Evolutionary conservation across 805 yeast species (phyloP).

Genomic region (Kazachstania kunashirensis): DNA sequence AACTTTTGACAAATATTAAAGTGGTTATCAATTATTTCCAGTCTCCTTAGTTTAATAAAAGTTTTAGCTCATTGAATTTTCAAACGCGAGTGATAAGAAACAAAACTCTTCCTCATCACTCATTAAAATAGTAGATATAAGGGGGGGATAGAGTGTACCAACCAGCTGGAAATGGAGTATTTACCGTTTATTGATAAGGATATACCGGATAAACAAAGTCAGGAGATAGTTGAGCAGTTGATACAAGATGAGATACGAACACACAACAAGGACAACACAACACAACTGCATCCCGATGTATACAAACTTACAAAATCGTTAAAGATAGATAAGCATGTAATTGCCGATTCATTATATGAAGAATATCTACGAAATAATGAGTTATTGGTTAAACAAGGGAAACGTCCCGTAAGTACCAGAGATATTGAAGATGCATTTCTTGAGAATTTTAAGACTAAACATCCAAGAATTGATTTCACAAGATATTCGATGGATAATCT

Average conservation of each 20-base stretch:
- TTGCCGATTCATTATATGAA: neutral
- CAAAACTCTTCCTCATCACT: too few relatives aligned
- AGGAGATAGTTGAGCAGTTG: constrained; percentile 7
- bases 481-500: constrained; percentile 18
- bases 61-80: too few relatives aligned
- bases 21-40: too few relatives aligned
- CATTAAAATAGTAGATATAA: too few relatives aligned
- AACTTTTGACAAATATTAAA: too few relatives aligned
- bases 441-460: constrained; percentile 4
- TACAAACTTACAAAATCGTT: neutral
- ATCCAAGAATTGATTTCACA: constrained; percentile 27
- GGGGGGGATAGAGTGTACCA: too few relatives aligned
- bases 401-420: constrained; percentile 1
- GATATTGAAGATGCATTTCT: constrained; percentile 7
- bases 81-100: too few relatives aligned
- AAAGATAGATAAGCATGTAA: neutral
- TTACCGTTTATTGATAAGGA: constrained; percentile 11
- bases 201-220: neutral
- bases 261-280: too few relatives aligned
- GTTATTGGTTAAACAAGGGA: constrained; percentile 3
- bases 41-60: too few relatives aligned
- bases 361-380: neutral
- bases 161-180: constrained; percentile 8
- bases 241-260: too few relatives aligned
- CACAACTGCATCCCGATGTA: constrained; percentile 14